Conservation (phyloP, 805 yeast species). For the Brettanomyces naardenensis region DNA sequence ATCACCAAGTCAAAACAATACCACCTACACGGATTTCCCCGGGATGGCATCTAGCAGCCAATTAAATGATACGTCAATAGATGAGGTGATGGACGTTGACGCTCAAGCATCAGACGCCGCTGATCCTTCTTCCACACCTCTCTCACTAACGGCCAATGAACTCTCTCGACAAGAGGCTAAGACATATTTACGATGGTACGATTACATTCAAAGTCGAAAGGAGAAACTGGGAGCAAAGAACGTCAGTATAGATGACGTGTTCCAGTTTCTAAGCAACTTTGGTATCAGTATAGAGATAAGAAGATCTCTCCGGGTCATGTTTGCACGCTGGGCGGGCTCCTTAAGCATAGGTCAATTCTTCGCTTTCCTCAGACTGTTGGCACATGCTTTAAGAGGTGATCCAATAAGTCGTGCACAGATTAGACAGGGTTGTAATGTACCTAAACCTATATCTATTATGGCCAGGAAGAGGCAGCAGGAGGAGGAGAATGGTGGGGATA, state of each 20-base stretch:
- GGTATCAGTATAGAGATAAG: conserved; percentile 46
- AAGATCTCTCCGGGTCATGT: conserved; percentile 39
- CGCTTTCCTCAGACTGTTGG: conserved; percentile 71
- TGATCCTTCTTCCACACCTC: no score
- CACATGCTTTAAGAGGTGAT: conserved; percentile 51
- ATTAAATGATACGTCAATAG: no score
- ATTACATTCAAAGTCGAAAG: conserved; percentile 68
- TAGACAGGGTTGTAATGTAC: conserved; percentile 52
- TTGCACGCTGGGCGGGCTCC: conserved; percentile 47
- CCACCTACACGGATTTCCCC: no score
- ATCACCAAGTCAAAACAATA: no score
- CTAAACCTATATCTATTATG: conserved; percentile 74
- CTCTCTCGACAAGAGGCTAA: conserved; percentile 71
- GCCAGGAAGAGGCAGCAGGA: conserved; percentile 45
- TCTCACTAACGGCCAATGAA: conserved; percentile 59
- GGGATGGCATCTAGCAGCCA: no score
- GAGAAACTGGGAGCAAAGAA: conserved; percentile 32
- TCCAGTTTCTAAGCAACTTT: conserved; percentile 71
- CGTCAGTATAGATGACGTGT: conserved; percentile 70
- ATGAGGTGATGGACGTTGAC: no score
- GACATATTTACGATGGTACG: conserved; percentile 91
- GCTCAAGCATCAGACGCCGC: no score
- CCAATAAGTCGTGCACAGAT: conserved; percentile 50
- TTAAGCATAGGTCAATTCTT: conserved; percentile 87
- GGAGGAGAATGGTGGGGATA: conserved; percentile 17